These are phyloP conservation scores for Lachancea fermentati DNA, from an alignment of 805 yeast genomes.

Conservation along the genomic window DNA sequence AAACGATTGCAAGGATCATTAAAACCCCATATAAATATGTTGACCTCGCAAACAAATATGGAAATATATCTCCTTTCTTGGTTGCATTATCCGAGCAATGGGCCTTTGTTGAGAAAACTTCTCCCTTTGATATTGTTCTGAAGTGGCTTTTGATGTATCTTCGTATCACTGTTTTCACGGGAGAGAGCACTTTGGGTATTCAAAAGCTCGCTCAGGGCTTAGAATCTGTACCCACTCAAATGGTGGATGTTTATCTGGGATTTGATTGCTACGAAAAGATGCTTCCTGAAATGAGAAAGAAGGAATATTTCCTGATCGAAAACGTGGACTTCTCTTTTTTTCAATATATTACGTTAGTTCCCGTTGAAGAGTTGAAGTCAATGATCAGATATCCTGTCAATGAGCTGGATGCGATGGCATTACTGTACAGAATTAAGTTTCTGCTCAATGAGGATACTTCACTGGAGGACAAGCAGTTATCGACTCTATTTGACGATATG, in stretches of 20 bases:
- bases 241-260: constrained; percentile 14
- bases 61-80: constrained; percentile 48
- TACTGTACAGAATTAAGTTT: constrained; percentile 36
- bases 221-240: constrained; percentile 9
- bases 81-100: constrained; percentile 66
- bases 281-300: constrained; percentile 10
- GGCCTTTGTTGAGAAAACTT: constrained; percentile 40
- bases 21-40: constrained; percentile 80
- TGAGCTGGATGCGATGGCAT: constrained; percentile 44
- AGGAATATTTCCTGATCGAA: constrained; percentile 14
- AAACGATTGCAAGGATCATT: constrained; percentile 63
- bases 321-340: constrained; percentile 28
- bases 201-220: constrained; percentile 7
- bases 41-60: constrained; percentile 43
- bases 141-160: constrained; percentile 49
- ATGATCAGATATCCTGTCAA: constrained; percentile 38
- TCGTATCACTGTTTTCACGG: constrained; percentile 45
- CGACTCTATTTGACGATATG: constrained; percentile 30
- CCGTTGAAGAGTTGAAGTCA: constrained; percentile 25
- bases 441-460: constrained; percentile 26
- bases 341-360: constrained; percentile 32
- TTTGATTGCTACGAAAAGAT: constrained; percentile 18
- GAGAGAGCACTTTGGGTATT: constrained; percentile 45
- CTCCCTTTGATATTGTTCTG: constrained; percentile 19
- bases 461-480: constrained; percentile 16